Evolutionary conservation across 1,139 yeast species (phyloP).

Genomic region (Yamadazyma sp.): DNA sequence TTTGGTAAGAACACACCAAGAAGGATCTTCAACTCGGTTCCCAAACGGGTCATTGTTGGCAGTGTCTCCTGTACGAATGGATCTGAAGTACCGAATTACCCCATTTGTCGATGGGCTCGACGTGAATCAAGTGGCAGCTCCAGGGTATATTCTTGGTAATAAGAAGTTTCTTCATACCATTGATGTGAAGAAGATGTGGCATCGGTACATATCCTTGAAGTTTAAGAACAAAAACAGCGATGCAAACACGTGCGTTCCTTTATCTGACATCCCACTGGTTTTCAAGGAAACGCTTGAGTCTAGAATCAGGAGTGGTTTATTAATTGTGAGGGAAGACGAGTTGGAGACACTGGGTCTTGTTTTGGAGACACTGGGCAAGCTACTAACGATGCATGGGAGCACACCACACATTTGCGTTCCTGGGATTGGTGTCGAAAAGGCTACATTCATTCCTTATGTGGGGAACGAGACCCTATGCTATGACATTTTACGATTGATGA

Average conservation of each 20-base stretch:
- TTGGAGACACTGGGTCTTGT: constrained; percentile 6
- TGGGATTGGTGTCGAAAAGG: constrained; percentile 5
- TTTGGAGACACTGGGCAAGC: constrained; percentile 8
- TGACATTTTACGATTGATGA: constrained; percentile 14
- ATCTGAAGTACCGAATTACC: not conserved
- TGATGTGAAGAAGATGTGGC: constrained; percentile 8
- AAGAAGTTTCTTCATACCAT: constrained; percentile 8
- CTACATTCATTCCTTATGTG: constrained; percentile 6
- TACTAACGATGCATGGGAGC: constrained; percentile 4
- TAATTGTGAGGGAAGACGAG: no score
- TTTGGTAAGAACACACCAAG: constrained; percentile 12
- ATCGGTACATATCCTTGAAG: constrained; percentile 12
- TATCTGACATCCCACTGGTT: not conserved
- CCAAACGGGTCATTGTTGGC: constrained; percentile 14
- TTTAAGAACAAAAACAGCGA: constrained; percentile 10
- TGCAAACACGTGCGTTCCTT: not conserved
- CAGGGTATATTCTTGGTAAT: constrained; percentile 13
- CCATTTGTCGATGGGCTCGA: constrained; percentile 6
- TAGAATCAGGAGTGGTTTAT: constrained; percentile 7
- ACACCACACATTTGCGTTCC: constrained; percentile 10
- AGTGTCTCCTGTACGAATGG: constrained; percentile 6
- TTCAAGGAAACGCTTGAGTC: constrained; percentile 8
- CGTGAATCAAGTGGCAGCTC: constrained; percentile 6
- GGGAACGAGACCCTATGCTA: constrained; percentile 11
- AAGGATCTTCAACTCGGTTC: constrained; percentile 10